These are phyloP conservation scores for Tetrapyrgos nigripes DNA, from an alignment of 1,284 basidiomycete species.

Conservation along the genomic window DNA sequence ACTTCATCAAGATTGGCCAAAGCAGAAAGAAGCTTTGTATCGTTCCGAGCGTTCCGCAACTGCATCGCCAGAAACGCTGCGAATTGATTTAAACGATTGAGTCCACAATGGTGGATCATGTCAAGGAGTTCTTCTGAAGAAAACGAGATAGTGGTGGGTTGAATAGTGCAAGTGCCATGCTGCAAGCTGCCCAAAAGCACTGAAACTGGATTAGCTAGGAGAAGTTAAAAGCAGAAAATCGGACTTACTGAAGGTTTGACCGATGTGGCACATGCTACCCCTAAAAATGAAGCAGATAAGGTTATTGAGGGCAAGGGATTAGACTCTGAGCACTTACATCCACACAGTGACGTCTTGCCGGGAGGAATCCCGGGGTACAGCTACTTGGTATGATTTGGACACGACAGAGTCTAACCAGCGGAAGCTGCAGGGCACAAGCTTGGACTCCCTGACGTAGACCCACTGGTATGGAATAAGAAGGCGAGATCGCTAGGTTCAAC, in stretches of 20 bases:
- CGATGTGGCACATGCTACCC: constrained; percentile 78
- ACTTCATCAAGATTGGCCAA: constrained; percentile 65
- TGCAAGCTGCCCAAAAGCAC: constrained; percentile 74
- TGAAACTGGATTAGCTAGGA: constrained; percentile 34
- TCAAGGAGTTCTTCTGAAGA: constrained; percentile 71
- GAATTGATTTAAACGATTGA: constrained; percentile 77
- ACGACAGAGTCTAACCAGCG: constrained; percentile 64
- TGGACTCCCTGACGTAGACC: constrained; percentile 76
- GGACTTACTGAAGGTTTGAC: constrained; percentile 66
- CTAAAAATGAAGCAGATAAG: constrained; percentile 44
- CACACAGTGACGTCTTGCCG: constrained; percentile 71
- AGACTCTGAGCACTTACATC: constrained; percentile 55
- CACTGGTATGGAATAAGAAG: constrained; percentile 78
- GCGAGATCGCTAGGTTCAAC: constrained; percentile 49
- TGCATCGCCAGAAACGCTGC: constrained; percentile 68
- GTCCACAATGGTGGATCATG: constrained; percentile 69
- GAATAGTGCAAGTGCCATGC: constrained; percentile 73
- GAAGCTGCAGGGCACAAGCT: constrained; percentile 71
- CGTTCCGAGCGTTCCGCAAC: constrained; percentile 61
- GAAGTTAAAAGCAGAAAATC: constrained; percentile 22
- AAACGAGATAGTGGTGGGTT: constrained; percentile 68
- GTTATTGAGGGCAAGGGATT: constrained; percentile 22
- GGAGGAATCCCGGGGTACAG: constrained; percentile 50
- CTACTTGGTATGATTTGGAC: constrained; percentile 60
- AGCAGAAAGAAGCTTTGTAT: constrained; percentile 64